Base-by-base conservation (phyloP, 1,284 basidiomycete genomes). In the Anthracocystis panici-leucophaei region DNA sequence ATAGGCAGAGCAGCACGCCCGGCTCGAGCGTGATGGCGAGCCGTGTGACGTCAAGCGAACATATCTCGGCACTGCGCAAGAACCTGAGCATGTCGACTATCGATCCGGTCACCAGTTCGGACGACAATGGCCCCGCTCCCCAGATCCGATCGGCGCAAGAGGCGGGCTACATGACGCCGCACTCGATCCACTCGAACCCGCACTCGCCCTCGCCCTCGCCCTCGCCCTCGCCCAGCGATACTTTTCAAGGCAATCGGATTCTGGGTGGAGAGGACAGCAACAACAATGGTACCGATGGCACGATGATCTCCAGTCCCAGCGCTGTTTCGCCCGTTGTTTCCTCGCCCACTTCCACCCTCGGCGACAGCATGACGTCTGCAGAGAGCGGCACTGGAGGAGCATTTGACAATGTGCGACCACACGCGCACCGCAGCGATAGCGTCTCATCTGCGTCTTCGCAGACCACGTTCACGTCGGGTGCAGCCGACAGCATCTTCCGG, bases 401-500 rank as follows among this genome's bases (percentile, higher is more conserved):
- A 0, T 65, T 71, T 27, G 71, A 71, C 27, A 55, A 77, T 12
- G 71, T 76, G 23, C 73, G 79, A 12, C 79, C 65, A 41, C 68
- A 69, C 51, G 49, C 60, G 53, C 78, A 78, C 55, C 70, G 80
- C 42, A 77, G 77, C 53, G 76, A 77, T 63, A 73, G 73, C 62
- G 67, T 62, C 87, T 91, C 71, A 80, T 89, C 90, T 84, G 65
- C 57, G 88, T 91, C 70, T 79, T 89, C 90, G 84, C 89, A 89
- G 82, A 80, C 81, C 81, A 93, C 94, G n/a, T 92, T 91, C 89
- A 89, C 92, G 85, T 89, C 87, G 10, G 93, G 92, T 45, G 93
- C 93, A 9, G 92, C 93, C n/a, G 96, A 99, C 86, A 95, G 93
- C 33, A 97, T 99, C 84, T 99, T 99, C 89, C 90, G 95, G n/a